Conservation (phyloP, 139 green algal genomes). For the Picochlorum sp. region DNA sequence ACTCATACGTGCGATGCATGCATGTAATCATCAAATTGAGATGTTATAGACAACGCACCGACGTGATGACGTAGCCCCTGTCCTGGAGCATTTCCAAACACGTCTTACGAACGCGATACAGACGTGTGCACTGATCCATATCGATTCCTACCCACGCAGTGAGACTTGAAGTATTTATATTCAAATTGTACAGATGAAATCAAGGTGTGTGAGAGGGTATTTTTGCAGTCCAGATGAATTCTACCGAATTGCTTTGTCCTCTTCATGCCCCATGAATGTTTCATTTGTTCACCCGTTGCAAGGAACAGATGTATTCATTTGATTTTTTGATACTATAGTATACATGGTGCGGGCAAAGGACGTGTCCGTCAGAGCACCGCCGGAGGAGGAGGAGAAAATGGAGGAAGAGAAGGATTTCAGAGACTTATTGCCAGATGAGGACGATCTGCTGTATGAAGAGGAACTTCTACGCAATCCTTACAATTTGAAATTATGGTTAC, state of each 20-base stretch:
- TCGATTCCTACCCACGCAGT: neutral
- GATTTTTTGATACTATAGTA: no score
- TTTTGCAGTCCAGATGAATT: no score
- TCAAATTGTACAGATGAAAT: no score
- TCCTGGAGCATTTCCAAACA: constrained; percentile 87
- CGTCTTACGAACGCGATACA: constrained; percentile 70
- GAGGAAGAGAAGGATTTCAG: constrained; percentile 23
- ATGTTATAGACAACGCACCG: constrained; percentile 27
- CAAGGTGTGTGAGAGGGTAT: no score
- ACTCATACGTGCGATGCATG: no score
- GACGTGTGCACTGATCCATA: constrained; percentile 63
- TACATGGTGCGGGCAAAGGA: no score
- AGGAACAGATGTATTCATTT: no score
- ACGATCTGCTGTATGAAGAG: constrained; percentile 94
- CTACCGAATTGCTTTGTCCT: no score
- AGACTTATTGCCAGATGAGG: constrained; percentile 76
- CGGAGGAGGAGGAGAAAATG: neutral
- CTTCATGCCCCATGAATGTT: no score
- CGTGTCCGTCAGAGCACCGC: neutral
- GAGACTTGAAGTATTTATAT: no score
- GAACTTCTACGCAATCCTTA: constrained; percentile 93
- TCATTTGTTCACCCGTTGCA: no score
- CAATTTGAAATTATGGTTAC: constrained; percentile 79
- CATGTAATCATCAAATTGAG: neutral
- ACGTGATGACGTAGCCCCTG: constrained; percentile 74